Base-by-base conservation (phyloP, 2,329 filamentous ascomycete genomes). In the Paecilomyces niveus region DNA sequence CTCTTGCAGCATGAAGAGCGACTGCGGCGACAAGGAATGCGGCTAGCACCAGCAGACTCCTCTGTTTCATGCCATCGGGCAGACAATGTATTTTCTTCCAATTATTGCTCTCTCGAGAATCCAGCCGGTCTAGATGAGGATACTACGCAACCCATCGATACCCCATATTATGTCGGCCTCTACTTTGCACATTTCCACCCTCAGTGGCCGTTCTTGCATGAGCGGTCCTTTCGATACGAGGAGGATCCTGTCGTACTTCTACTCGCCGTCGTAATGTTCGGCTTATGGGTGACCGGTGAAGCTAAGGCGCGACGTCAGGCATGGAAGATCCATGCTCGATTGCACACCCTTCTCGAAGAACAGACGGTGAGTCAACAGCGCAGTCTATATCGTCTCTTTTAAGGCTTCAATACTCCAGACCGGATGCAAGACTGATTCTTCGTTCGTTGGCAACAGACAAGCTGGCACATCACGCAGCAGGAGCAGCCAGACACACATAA, bases 181-280 rank as follows among this genome's bases (percentile, higher is more conserved):
- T 72, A 69, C 56, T 70, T 71, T 54, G 54, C 64, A 5, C 7
- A 54, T 13, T 72, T 72, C 18, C 65, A 72, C 22, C 64, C 65
- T 0, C 53, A 57, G 33, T 72, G 70, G 70, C 60, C 68, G 0
- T 70, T 72, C n/a, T 39, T 72, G 8, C 65, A 70, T 45, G 57
- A 53, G 55, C 57, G 32, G 1, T 56, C 67, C 3, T 72, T 72
- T 49, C 49, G 61, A 13, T 18, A 61, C 0, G 39, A 39, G 8
- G 51, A 53, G 2, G 70, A 72, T 55, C 59, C 61, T 0, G 63
- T 66, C 0, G 49, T 72, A 32, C 63, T 72, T n/a, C 29, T 71
- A 2, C 65, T 71, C 22, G 67, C 70, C 11, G 67, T 71, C 58
- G 57, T 67, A 1, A 66, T 61, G 3, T 64, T 71, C 49, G 70